Base-by-base conservation (phyloP, 2,329 filamentous ascomycete species). In the Monosporascus ibericus region DNA sequence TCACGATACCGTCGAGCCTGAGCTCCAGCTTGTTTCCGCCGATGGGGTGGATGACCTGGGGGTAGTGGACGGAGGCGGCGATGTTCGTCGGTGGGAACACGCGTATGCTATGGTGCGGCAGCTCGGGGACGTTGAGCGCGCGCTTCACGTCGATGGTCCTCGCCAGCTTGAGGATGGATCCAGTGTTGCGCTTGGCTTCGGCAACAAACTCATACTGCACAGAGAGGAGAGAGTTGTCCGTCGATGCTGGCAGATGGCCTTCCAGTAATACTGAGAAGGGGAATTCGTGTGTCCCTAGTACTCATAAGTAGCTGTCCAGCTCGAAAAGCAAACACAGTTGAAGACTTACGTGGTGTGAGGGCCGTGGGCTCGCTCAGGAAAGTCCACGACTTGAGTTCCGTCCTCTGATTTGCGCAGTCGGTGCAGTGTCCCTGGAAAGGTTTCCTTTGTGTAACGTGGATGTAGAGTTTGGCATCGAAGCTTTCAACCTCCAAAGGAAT, bases 21-120 rank as follows among this genome's bases (percentile, higher is more conserved):
- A 96, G 85, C 46, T 83, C 80, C 48, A 96, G 80, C 11, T 79
- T 87, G 72, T 95, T 92, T 63, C 82, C 84, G 63, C 90, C 88
- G 55, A 92, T 88, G 5, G 92, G 91, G 72, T 96, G 87, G 57
- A 96, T 85, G 58, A 95, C 83, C 38, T 89, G 84, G 47, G 87
- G 87, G 58, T 95, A 86, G 63, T 90, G 85, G 57, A 94, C 87
- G 64, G 85, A 86, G 53, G 90, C 88, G 60, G 90, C 92, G 64
- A 99, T 86, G 72, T 95, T 94, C 60, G 94, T 99, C 0, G 94
- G 92, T 47, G 92, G 94, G 72, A 99, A 99, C 65, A 97, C 88
- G 65, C 92, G 90, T 57, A 96, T 85, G 17, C 89, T 95, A 71
- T 92, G 86, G 72, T 95, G 92, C 55, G 95, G 90, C 50, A 81